These are phyloP conservation scores for Pyrenophora seminiperda DNA, from an alignment of 2,329 filamentous ascomycete species.

Conservation along the genomic window DNA sequence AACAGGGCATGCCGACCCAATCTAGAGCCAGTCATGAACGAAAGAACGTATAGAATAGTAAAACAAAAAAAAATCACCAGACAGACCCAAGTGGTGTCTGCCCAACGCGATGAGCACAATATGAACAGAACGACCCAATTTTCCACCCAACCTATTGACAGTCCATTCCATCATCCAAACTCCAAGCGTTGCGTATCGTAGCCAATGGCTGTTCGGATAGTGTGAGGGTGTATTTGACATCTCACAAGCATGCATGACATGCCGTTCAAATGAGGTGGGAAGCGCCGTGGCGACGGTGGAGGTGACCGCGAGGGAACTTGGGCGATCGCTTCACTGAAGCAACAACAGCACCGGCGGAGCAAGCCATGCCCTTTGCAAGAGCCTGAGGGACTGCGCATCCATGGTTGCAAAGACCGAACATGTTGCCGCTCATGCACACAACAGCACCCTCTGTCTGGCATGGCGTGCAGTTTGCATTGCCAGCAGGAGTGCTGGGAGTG, in stretches of 20 bases:
- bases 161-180: constrained; percentile 22
- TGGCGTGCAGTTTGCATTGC: constrained; percentile 31
- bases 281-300: constrained; percentile 38
- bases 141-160: constrained; percentile 13
- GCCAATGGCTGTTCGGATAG: constrained; percentile 14
- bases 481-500: constrained; percentile 13
- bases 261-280: constrained; percentile 27
- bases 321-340: constrained; percentile 22
- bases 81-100: constrained; percentile 16
- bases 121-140: constrained; percentile 25
- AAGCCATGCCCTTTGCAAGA: constrained; percentile 51
- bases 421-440: constrained; percentile 50
- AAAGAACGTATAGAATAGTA: constrained; percentile 17
- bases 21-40: constrained; percentile 23
- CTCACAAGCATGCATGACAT: constrained; percentile 4
- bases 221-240: constrained; percentile 5
- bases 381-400: constrained; percentile 49
- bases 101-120: constrained; percentile 16
- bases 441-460: constrained; percentile 51
- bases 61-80: constrained; percentile 12
- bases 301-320: constrained; percentile 34
- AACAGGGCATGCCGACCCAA: constrained; percentile 22
- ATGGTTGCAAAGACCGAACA: constrained; percentile 54
- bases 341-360: constrained; percentile 41
- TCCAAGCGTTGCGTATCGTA: constrained; percentile 30